These are phyloP conservation scores for Dispira simplex DNA, from an alignment of 192 early-diverging fungal species.

Conservation along the genomic window DNA sequence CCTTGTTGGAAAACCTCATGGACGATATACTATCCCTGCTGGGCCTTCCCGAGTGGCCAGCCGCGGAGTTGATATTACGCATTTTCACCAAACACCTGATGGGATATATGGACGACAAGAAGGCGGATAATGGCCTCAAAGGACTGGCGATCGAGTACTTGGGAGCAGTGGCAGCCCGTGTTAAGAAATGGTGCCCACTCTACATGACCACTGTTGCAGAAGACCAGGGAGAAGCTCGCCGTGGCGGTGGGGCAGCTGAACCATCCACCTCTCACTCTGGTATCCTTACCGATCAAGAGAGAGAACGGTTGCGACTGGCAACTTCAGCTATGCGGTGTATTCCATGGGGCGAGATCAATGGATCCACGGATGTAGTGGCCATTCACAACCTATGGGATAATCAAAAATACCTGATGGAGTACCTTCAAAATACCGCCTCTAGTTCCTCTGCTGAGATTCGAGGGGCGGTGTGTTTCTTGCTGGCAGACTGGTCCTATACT, in stretches of 20 bases:
- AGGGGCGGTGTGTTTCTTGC: constrained; percentile 1
- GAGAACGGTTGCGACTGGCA: background rate
- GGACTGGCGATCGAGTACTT: constrained; percentile 45
- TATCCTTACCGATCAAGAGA: background rate
- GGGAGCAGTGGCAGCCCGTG: constrained; percentile 41
- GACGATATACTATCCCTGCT: constrained; percentile 54
- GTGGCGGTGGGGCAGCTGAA: background rate
- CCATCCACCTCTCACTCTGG: background rate
- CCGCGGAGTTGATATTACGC: constrained; percentile 52
- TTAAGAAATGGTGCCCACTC: constrained; percentile 12
- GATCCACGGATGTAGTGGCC: background rate
- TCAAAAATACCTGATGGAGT: background rate
- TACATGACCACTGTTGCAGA: background rate
- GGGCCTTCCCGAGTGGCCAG: constrained; percentile 83
- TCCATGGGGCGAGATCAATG: background rate
- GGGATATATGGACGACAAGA: constrained; percentile 43
- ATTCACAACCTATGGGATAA: constrained; percentile 10
- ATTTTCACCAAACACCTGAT: constrained; percentile 54
- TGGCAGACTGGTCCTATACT: background rate
- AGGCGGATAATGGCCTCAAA: constrained; percentile 34
- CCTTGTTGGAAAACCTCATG: constrained; percentile 52
- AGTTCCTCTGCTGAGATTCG: background rate
- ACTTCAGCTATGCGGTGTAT: background rate
- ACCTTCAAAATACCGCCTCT: background rate
- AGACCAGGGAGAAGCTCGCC: background rate